Evolutionary conservation across 805 yeast species (phyloP), one percentile per base, ranked within the genome.

Genomic region (Candida mattraensis): DNA sequence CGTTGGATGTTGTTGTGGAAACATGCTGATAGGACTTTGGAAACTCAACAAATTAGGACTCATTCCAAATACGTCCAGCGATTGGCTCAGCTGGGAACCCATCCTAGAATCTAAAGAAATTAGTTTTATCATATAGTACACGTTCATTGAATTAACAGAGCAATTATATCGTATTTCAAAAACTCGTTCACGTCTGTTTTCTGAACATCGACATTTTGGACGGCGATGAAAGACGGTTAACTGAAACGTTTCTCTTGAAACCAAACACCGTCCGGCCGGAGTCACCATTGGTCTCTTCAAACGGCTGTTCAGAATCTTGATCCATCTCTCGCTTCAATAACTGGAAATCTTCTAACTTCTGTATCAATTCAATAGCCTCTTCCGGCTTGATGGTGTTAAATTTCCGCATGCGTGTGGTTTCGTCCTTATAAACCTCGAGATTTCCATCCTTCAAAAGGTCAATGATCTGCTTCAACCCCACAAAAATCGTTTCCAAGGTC

Each of bases 41-140:
- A 93, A 93, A 59, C 64, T 93, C 40, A 79, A 84, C 49, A 67
- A 72, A 15, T 86, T 91, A 96, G 98, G 97, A 0, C 66, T 91
- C 46, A 78, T 91, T 40, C 99, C 99, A 15, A 86, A 83, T 50
- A 82, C 79, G 23, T 72, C 72, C 29, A 82, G 95, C 47, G 99
- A 91, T 56, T 93, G 98, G 98, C 64, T 91, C 12, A 79, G 87
- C 5, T 89, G 95, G 89, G 94, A 88, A 54, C 50, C 48, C 3
- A 64, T 69, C 5, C 47, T 67, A 3, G 40, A 35, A 4, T 60
- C 61, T 12, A 12, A 30, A 5, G 54, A 57, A 19, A 36, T 24
- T 7, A 32, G 61, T 61, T 66, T 60, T 58, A 28, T 39, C 37
- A 24, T 33, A 35, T 25, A 35, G 12, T 20, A 4, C 27, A 40